Percentiles rank a stretch among this genome's conserved stretches.
Conservation (phyloP, 257 asterid species). For the Gentiana straminea region DNA sequence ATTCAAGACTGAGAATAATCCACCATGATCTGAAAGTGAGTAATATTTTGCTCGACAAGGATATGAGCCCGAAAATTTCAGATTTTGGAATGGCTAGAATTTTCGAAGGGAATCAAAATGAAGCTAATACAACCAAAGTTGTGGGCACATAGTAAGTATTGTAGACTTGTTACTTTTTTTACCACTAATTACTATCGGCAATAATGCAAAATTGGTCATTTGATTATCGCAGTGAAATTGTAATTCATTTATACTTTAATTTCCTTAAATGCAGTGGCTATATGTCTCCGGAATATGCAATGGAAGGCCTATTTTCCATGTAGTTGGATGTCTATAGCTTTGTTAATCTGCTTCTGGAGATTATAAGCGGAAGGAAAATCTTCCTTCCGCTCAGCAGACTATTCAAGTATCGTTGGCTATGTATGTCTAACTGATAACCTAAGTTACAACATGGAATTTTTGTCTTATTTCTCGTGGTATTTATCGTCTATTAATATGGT, state of each 20-base stretch:
- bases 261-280: slow-evolving; percentile 46
- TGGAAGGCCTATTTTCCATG: slow-evolving; percentile 84
- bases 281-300: slow-evolving; percentile 96
- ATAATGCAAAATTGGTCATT: too few relatives aligned
- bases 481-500: slow-evolving; percentile 1
- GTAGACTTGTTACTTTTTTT: not conserved
- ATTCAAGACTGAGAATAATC: slow-evolving; percentile 76
- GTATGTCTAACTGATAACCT: slow-evolving; percentile 34
- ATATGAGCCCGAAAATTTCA: slow-evolving; percentile 87
- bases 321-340: slow-evolving; percentile 91
- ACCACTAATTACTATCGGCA: too few relatives aligned
- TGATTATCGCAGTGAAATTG: too few relatives aligned
- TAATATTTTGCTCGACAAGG: slow-evolving; percentile 74
- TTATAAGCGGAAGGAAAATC: slow-evolving; percentile 52
- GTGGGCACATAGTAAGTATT: slow-evolving; percentile 82
- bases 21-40: slow-evolving; percentile 84
- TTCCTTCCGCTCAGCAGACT: slow-evolving; percentile 37
- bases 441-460: not conserved
- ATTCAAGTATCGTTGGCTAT: slow-evolving; percentile 49
- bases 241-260: not conserved
- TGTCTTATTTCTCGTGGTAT: too few relatives aligned
- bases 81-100: slow-evolving; percentile 96
- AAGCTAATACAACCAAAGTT: slow-evolving; percentile 70
- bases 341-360: slow-evolving; percentile 66
- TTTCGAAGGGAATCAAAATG: slow-evolving; percentile 71